A percentile compares a stretch with the other conserved stretches of the same genome.
phyloP scores from a whole-genome alignment of 345 rosid genomes.

The Tarenaya hassleriana region DNA sequence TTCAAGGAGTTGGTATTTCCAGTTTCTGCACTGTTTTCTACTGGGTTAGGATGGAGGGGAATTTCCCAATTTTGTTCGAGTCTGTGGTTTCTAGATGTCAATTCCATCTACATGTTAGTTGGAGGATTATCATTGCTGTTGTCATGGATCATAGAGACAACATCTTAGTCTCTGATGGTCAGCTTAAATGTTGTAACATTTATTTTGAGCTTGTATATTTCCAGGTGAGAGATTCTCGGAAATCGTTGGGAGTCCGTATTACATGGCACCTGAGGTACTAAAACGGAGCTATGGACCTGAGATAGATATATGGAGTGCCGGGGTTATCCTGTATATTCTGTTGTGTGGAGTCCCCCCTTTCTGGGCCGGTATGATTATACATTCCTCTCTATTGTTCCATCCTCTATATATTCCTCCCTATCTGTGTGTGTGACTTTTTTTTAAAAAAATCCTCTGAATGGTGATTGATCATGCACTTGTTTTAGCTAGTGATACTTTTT shows the following conservation, averaged over 20 bases:
- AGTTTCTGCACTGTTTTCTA: too few species aligned
- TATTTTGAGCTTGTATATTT: slow-evolving; percentile 14
- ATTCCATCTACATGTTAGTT: slow-evolving; percentile 1
- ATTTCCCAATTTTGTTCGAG: not conserved
- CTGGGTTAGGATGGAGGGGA: too few species aligned
- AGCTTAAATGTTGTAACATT: not conserved
- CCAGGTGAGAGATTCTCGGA: slow-evolving; percentile 93
- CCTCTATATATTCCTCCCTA: not conserved
- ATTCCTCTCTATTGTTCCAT: slow-evolving; percentile 9
- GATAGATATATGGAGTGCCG: slow-evolving; percentile 99
- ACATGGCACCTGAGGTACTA: slow-evolving; percentile 99
- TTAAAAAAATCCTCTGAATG: not conserved
- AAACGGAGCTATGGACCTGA: slow-evolving; percentile 95
- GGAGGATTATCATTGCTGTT: slow-evolving; percentile 12
- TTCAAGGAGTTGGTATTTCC: too few species aligned
- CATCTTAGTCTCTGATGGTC: slow-evolving; percentile 5
- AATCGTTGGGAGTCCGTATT: slow-evolving; percentile 98
- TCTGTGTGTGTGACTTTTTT: not conserved
- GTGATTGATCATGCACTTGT: not conserved
- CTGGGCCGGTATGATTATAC: slow-evolving; percentile 78
- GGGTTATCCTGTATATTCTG: slow-evolving; percentile 91
- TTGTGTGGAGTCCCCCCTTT: slow-evolving; percentile 98
- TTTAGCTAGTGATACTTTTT: slow-evolving; percentile 9
- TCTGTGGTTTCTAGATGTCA: slow-evolving; percentile 13
- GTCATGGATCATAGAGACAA: not conserved